Conservation (phyloP, 345 rosid species). For the Sonneratia caseolaris region DNA sequence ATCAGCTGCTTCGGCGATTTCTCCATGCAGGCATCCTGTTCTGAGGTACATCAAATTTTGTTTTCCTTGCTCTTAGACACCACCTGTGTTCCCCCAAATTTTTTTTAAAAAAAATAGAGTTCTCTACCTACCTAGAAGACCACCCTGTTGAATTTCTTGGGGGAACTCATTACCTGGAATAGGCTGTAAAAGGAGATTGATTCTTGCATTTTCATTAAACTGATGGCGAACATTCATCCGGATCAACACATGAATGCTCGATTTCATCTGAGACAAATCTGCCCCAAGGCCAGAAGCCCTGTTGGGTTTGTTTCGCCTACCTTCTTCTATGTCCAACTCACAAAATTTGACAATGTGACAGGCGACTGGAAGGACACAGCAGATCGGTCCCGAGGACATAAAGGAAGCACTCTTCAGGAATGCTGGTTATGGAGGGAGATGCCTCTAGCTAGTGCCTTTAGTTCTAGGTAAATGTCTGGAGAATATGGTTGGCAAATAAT, state of each 20-base stretch:
- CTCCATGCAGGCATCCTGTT: no score
- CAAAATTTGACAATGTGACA: constrained; percentile 20
- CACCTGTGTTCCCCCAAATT: no score
- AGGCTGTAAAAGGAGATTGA: no score
- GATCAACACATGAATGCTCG: no score
- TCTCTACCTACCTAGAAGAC: background rate
- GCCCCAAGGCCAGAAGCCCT: no score
- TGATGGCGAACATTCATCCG: no score
- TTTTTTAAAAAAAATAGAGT: background rate
- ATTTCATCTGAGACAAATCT: background rate
- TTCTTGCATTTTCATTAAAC: no score
- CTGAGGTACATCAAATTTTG: constrained; percentile 31
- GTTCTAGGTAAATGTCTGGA: background rate
- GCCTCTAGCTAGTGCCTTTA: constrained; percentile 23
- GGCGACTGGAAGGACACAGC: constrained; percentile 17
- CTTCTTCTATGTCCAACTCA: no score
- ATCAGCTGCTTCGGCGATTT: no score
- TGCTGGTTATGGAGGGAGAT: constrained; percentile 97
- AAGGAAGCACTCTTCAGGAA: constrained; percentile 78
- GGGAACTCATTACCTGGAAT: no score
- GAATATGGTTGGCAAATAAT: background rate
- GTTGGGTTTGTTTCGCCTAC: no score
- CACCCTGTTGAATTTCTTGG: no score
- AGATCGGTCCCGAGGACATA: constrained; percentile 56
- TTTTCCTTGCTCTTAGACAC: background rate